These are phyloP conservation scores for Phytophthora palmivora DNA, from an alignment of 352 stramenopile genomes.

Conservation along the genomic window DNA sequence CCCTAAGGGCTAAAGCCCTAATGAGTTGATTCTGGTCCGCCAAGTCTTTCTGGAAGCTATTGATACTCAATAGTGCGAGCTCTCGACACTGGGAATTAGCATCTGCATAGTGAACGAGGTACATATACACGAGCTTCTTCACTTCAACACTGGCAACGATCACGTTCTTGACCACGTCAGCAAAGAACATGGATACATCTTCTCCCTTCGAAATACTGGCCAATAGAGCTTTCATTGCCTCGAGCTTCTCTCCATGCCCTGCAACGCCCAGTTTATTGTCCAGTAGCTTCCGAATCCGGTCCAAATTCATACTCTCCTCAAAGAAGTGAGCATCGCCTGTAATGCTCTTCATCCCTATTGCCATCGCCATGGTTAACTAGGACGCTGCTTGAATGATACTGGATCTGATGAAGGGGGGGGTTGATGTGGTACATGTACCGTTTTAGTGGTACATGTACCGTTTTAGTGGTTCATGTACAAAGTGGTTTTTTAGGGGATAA, in stretches of 20 bases:
- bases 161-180: constrained; percentile 97
- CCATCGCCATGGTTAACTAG: constrained; percentile 18
- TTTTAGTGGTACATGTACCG: too few species aligned
- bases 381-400: constrained; percentile 1
- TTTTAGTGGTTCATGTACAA: too few species aligned
- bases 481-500: too few species aligned
- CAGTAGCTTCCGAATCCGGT: constrained; percentile 87
- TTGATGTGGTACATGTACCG: too few species aligned
- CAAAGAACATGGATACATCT: constrained; percentile 98
- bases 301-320: constrained; percentile 96
- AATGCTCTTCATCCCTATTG: constrained; percentile 70
- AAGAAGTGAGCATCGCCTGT: constrained; percentile 97
- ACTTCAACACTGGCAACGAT: constrained; percentile 96
- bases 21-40: constrained; percentile 95
- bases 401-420: neutral
- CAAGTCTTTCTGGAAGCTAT: constrained; percentile 98
- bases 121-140: constrained; percentile 99
- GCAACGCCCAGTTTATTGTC: constrained; percentile 91
- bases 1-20: constrained; percentile 92
- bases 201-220: constrained; percentile 97
- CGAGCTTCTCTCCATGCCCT: constrained; percentile 90
- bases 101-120: constrained; percentile 99
- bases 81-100: constrained; percentile 95
- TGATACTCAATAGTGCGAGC: constrained; percentile 97
- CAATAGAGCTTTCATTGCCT: constrained; percentile 98